phyloP scores from a whole-genome alignment of 495 filamentous ascomycete genomes.

The Penicillium herquei region DNA sequence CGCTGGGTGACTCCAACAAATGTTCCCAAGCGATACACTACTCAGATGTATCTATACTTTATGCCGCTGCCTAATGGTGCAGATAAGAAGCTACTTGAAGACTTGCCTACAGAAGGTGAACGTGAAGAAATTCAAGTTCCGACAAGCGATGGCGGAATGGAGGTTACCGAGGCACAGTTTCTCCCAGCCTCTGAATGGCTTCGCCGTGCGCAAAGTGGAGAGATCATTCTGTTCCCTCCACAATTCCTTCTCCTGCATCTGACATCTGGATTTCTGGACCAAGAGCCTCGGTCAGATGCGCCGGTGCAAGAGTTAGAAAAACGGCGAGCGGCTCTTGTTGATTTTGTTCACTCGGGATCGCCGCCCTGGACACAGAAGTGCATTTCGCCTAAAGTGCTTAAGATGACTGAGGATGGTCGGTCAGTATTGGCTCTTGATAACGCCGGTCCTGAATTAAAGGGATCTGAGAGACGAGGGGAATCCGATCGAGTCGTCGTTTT shows the following conservation, averaged over 20 bases:
- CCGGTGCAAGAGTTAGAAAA: conserved; percentile 45
- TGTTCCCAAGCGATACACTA: conserved; percentile 74
- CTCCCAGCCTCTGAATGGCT: conserved; percentile 69
- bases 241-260: conserved; percentile 77
- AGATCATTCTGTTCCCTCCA: conserved; percentile 86
- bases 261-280: conserved; percentile 59
- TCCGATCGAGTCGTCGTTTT: conserved; percentile 71
- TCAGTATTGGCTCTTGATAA: conserved; percentile 66
- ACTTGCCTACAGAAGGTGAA: conserved; percentile 34
- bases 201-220: conserved; percentile 51
- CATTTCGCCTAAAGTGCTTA: conserved; percentile 66
- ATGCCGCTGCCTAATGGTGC: conserved; percentile 62
- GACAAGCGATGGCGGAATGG: conserved; percentile 79
- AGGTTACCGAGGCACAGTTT: conserved; percentile 81
- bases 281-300: conserved; percentile 30
- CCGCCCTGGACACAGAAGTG: conserved; percentile 74
- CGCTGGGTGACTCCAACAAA: conserved; percentile 83
- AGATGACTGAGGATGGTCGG: conserved; percentile 55
- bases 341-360: conserved; percentile 57
- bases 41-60: conserved; percentile 96
- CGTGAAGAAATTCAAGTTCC: conserved; percentile 52
- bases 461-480: conserved; percentile 62
- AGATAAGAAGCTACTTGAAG: conserved; percentile 28
- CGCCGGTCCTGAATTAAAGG: conserved; percentile 69
- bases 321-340: conserved; percentile 49